These are phyloP conservation scores for Neoboletus subvelutipes DNA, from an alignment of 768 basidiomycete genomes.

Conservation along the genomic window DNA sequence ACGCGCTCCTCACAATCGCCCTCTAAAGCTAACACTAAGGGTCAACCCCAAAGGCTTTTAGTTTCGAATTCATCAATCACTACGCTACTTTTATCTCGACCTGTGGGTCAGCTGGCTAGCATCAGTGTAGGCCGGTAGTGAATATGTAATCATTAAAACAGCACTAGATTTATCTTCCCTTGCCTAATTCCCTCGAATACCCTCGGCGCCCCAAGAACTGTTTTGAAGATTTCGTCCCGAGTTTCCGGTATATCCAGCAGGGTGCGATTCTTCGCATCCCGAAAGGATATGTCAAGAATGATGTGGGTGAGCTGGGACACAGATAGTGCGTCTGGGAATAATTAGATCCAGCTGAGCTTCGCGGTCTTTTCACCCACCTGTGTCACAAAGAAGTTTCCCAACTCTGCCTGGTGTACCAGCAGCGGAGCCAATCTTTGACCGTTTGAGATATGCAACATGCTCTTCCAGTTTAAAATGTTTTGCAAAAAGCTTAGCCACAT, in stretches of 20 bases:
- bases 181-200: slow-evolving; percentile 62
- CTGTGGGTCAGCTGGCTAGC: background rate
- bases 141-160: slow-evolving; percentile 57
- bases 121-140: background rate
- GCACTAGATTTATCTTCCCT: slow-evolving; percentile 76
- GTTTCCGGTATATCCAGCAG: slow-evolving; percentile 84
- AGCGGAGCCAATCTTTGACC: slow-evolving; percentile 85
- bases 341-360: slow-evolving; percentile 5
- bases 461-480: slow-evolving; percentile 91
- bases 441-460: slow-evolving; percentile 78
- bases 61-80: slow-evolving; percentile 47
- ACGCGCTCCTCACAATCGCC: slow-evolving; percentile 7
- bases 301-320: slow-evolving; percentile 80
- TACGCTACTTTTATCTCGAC: slow-evolving; percentile 13
- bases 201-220: slow-evolving; percentile 61
- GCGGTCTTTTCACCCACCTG: slow-evolving; percentile 44
- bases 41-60: slow-evolving; percentile 93
- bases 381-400: slow-evolving; percentile 78
- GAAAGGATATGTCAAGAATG: slow-evolving; percentile 72
- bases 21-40: slow-evolving; percentile 70
- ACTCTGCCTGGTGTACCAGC: slow-evolving; percentile 92
- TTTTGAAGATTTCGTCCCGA: slow-evolving; percentile 76
- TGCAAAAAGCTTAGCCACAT: slow-evolving; percentile 93
- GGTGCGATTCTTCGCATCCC: slow-evolving; percentile 73
- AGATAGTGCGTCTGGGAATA: slow-evolving; percentile 59